Evolutionary conservation across 1,139 yeast genomes (phyloP), one percentile per base, ranked within the genome.

Genomic region (Suhomyces chickasaworum): DNA sequence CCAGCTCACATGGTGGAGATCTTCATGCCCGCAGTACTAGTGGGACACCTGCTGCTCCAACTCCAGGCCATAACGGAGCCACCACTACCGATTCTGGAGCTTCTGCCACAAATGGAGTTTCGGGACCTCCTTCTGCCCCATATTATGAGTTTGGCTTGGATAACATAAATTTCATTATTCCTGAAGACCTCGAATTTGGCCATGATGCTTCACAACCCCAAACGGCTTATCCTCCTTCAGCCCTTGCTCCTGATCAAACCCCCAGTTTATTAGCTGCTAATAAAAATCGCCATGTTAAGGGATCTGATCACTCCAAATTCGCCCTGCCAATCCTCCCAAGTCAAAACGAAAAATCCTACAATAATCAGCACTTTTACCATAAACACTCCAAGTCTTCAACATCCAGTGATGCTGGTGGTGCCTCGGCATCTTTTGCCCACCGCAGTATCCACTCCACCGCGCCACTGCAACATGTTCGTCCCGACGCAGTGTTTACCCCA

Each of bases 401-500:
- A 3, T 18, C 25, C 16, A 13, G 25, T 13, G 27, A 21, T n/a
- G 25, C 37, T 15, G 37, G 29, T 3, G 15, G 13, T 3, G 16
- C 27, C 10, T 21, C 37, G 13, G 13, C 32, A 13, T 29, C 32
- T 9, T 29, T 13, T 9, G 32, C 47, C 32, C 36, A 39, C 21
- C 35, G 35, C 12, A 12, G 13, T 12, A 17, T 2, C 18, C 35
- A 32, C 35, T 32, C 22, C 22, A 17, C 35, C 31, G 46, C 49
- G 18, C 54, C 39, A 12, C 54, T 30, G 34, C 70, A 61, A 38
- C 74, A 71, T 48, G 69, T 75, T 1, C 59, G 75, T 29, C 78
- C 80, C 0, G 79, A 74, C 46, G 76, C 76, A 8, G 77, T 79
- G 4, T 85, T 82, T 63, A 86, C 95, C 0, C 95, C 95, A 0